Evolutionary conservation across 352 stramenopile species (phyloP).

Genomic region (Phytophthora meadii): DNA sequence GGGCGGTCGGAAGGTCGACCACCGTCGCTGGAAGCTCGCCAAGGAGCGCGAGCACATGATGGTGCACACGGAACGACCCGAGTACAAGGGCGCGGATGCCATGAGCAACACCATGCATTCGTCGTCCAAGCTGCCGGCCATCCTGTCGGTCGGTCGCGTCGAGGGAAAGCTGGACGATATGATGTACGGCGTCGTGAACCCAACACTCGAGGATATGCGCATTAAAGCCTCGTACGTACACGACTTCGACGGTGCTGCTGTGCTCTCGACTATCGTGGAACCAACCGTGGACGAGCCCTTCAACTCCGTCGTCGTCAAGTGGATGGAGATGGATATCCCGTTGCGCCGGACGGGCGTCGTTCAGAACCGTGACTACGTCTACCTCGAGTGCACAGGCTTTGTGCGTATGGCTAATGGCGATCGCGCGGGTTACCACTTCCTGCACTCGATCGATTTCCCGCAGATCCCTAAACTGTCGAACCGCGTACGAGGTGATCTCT

Average conservation of each 20-base stretch:
- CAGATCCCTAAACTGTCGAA: slow-evolving; percentile 46
- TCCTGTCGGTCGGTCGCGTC: slow-evolving; percentile 39
- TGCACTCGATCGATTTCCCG: slow-evolving; percentile 67
- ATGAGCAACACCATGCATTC: slow-evolving; percentile 36
- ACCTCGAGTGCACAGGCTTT: slow-evolving; percentile 62
- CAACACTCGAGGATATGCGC: slow-evolving; percentile 44
- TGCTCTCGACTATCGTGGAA: slow-evolving; percentile 44
- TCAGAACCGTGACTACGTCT: slow-evolving; percentile 71
- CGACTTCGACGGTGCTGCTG: slow-evolving; percentile 37
- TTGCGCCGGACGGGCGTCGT: slow-evolving; percentile 40
- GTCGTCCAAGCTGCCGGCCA: slow-evolving; percentile 35
- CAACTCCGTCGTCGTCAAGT: slow-evolving; percentile 49
- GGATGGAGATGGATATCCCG: slow-evolving; percentile 52
- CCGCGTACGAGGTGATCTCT: slow-evolving; percentile 52
- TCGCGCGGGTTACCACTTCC: slow-evolving; percentile 61
- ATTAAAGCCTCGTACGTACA: slow-evolving; percentile 51
- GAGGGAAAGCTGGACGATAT: slow-evolving; percentile 48
- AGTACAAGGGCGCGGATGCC: slow-evolving; percentile 36
- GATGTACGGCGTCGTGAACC: slow-evolving; percentile 48
- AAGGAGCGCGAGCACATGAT: slow-evolving; percentile 43
- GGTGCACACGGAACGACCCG: slow-evolving; percentile 41
- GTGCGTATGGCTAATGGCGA: slow-evolving; percentile 51
- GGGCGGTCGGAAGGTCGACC: slow-evolving; percentile 37
- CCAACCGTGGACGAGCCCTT: slow-evolving; percentile 40
- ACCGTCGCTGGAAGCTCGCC: slow-evolving; percentile 42